A percentile compares a stretch with the other conserved stretches of the same genome.
Evolutionary conservation across 2,329 filamentous ascomycete species (phyloP).

Genomic region (Alternaria consortialis): DNA sequence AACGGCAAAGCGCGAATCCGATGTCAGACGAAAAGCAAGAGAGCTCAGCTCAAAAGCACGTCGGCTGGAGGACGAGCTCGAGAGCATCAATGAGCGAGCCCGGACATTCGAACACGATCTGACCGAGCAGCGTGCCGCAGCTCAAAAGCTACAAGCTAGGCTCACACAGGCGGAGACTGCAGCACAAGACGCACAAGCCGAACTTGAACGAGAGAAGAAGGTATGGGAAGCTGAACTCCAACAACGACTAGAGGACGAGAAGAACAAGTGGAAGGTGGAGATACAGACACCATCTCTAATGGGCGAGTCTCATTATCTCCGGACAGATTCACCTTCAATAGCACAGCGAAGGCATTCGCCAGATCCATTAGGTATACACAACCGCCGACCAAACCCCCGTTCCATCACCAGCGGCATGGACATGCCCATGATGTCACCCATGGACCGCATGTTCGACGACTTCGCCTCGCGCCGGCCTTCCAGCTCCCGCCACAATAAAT

Average conservation of each 20-base stretch:
- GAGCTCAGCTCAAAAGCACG: constrained; percentile 77
- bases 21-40: constrained; percentile 87
- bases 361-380: constrained; percentile 46
- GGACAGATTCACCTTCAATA: constrained; percentile 50
- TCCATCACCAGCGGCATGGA: constrained; percentile 42
- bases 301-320: constrained; percentile 39
- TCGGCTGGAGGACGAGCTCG: constrained; percentile 82
- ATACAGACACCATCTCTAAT: constrained; percentile 43
- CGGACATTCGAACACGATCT: constrained; percentile 72
- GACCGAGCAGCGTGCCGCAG: constrained; percentile 65
- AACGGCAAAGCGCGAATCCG: constrained; percentile 79
- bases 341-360: constrained; percentile 54
- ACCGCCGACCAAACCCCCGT: constrained; percentile 36
- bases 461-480: constrained; percentile 46
- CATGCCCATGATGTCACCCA: constrained; percentile 44
- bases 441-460: constrained; percentile 49
- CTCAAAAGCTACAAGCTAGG: constrained; percentile 70
- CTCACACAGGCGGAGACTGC: constrained; percentile 71
- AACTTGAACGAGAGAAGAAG: constrained; percentile 68
- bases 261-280: constrained; percentile 65
- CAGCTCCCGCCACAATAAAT: constrained; percentile 43
- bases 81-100: constrained; percentile 71
- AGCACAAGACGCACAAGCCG: constrained; percentile 65
- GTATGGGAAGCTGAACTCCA: constrained; percentile 65
- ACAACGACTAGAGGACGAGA: constrained; percentile 72